Conservation (phyloP, 176 grass and related monocot genomes). For the Triticum urartu region DNA sequence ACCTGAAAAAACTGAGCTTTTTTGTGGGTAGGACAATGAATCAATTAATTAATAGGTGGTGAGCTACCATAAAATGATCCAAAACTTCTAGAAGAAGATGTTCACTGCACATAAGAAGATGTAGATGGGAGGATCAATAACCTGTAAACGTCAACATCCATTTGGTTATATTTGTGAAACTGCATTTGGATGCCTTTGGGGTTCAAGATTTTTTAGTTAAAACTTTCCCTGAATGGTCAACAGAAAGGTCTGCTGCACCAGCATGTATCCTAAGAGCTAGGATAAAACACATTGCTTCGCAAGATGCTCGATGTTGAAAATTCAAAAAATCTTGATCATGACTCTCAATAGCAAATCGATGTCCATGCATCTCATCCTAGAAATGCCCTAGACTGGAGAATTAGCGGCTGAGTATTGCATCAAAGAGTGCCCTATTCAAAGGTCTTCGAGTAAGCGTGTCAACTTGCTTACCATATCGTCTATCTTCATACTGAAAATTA, state of each 20-base stretch:
- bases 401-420: constrained; percentile 60
- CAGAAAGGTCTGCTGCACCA: constrained; percentile 43
- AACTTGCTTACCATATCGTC: constrained; percentile 80
- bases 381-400: constrained; percentile 55
- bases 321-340: constrained; percentile 79
- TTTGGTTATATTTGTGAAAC: too few species aligned
- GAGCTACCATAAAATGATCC: too few species aligned
- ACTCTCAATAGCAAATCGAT: constrained; percentile 83
- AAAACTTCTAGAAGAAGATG: too few species aligned
- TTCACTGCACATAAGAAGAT: too few species aligned
- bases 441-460: constrained; percentile 56
- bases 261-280: constrained; percentile 66
- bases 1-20: too few species aligned
- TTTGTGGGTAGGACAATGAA: too few species aligned
- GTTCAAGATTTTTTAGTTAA: too few species aligned
- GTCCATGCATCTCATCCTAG: constrained; percentile 59
- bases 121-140: too few species aligned
- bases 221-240: neutral
- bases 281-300: constrained; percentile 63
- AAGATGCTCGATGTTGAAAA: constrained; percentile 80
- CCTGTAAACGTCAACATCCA: too few species aligned
- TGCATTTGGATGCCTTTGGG: too few species aligned
- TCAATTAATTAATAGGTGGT: too few species aligned
- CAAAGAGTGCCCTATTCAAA: constrained; percentile 64
- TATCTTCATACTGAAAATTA: constrained; percentile 55